These are phyloP conservation scores for Syncephalastrum racemosum DNA, from an alignment of 371 early-diverging fungal species.

Conservation along the genomic window DNA sequence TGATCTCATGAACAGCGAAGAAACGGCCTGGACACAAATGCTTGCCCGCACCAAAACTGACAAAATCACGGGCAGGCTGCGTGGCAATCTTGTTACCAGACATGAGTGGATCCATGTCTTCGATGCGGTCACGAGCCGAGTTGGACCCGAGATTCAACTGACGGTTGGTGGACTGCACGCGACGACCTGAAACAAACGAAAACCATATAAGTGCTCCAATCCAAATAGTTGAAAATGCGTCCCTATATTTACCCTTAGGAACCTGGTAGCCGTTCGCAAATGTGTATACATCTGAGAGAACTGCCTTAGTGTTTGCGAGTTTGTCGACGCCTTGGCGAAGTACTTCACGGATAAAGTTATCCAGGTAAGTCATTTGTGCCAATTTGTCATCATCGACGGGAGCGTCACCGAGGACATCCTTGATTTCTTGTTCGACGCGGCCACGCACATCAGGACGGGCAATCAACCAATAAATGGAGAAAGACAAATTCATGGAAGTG, in stretches of 20 bases:
- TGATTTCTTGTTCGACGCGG: slow-evolving; percentile 25
- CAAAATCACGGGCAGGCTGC: slow-evolving; percentile 26
- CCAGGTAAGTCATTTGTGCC: slow-evolving; percentile 30
- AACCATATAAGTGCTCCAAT: background rate
- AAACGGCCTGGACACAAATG: slow-evolving; percentile 49
- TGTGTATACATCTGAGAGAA: slow-evolving; percentile 21
- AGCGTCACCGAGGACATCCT: slow-evolving; percentile 22
- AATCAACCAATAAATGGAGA: slow-evolving; percentile 31
- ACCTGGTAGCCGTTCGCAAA: slow-evolving; percentile 42
- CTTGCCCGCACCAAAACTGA: slow-evolving; percentile 36
- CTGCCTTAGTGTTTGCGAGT: slow-evolving; percentile 28
- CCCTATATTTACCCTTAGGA: slow-evolving; percentile 20
- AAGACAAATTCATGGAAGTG: slow-evolving; percentile 28
- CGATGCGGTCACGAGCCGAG: slow-evolving; percentile 8
- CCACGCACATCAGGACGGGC: slow-evolving; percentile 32
- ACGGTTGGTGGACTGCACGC: slow-evolving; percentile 23
- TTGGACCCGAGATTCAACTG: slow-evolving; percentile 31
- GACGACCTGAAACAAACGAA: slow-evolving; percentile 13
- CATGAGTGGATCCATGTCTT: slow-evolving; percentile 29
- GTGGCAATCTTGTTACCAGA: slow-evolving; percentile 20
- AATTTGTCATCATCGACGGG: slow-evolving; percentile 24
- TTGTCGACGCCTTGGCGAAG: slow-evolving; percentile 35
- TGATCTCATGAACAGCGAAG: slow-evolving; percentile 53
- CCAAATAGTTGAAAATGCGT: background rate
- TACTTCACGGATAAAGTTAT: slow-evolving; percentile 35